Percentiles rank a stretch among this genome's conserved stretches.
Conservation (phyloP, 352 stramenopile species). For the Thraustochytrium striatum region DNA sequence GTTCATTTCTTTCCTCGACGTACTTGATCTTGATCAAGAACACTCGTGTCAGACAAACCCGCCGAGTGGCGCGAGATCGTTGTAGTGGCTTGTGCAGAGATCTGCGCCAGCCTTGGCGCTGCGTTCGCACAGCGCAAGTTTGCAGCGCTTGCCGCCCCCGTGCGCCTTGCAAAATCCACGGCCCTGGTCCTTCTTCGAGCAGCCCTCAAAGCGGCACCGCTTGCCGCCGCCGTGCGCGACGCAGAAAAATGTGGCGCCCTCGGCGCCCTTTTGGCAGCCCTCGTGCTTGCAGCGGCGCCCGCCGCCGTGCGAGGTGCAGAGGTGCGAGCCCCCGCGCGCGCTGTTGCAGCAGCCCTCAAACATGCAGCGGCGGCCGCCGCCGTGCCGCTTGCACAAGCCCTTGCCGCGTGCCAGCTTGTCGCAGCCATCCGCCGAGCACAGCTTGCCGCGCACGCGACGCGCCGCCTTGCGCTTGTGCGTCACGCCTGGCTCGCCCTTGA, state of each 20-base stretch:
- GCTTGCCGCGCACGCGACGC: conserved; percentile 63
- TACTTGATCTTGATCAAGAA: too few relatives aligned
- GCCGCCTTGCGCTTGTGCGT: too few relatives aligned
- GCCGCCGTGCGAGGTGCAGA: conserved; percentile 76
- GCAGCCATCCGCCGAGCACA: conserved; percentile 63
- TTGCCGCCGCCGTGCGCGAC: conserved; percentile 76
- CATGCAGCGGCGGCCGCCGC: conserved; percentile 72
- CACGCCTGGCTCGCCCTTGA: too few relatives aligned
- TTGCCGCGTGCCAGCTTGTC: conserved; percentile 73
- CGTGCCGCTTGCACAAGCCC: conserved; percentile 76
- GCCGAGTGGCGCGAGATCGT: too few relatives aligned
- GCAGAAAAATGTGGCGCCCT: conserved; percentile 62
- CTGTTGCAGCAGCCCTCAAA: conserved; percentile 69
- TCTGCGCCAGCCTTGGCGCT: conserved; percentile 29
- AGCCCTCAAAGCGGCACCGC: conserved; percentile 63
- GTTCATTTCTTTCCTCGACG: too few relatives aligned
- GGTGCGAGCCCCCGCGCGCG: conserved; percentile 69
- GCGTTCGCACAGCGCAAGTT: background rate
- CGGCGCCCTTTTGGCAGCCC: conserved; percentile 67
- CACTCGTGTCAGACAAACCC: too few relatives aligned
- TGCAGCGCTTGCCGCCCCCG: conserved; percentile 71
- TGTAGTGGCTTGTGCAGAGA: conserved; percentile 13
- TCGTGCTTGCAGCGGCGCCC: conserved; percentile 62
- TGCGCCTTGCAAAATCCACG: conserved; percentile 69
- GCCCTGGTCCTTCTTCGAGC: conserved; percentile 55